Percentiles rank a stretch among this genome's conserved stretches.
phyloP scores from a whole-genome alignment of 768 basidiomycete species.

The Hypholoma sublateritium region DNA sequence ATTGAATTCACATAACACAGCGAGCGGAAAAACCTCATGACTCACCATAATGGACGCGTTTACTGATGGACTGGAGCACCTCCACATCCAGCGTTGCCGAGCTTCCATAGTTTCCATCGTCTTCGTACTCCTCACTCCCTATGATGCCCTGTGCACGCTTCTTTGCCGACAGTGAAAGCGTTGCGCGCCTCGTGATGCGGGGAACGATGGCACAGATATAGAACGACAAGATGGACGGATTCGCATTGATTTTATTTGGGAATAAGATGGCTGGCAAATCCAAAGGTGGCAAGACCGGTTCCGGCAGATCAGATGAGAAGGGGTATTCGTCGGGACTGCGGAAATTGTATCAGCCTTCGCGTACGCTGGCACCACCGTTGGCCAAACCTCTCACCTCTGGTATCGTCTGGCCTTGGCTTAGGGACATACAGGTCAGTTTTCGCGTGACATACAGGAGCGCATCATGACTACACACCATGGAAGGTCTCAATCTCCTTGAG shows the following conservation, averaged over 20 bases:
- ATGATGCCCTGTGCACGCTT: conserved; percentile 68
- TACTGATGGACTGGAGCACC: conserved; percentile 95
- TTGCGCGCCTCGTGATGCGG: conserved; percentile 77
- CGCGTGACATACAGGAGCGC: not conserved
- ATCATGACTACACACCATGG: conserved; percentile 68
- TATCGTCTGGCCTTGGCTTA: conserved; percentile 93
- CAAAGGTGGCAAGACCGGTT: conserved; percentile 75
- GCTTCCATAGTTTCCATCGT: conserved; percentile 98
- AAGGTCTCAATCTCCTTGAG: conserved; percentile 92
- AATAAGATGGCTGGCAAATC: conserved; percentile 76
- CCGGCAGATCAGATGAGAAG: conserved; percentile 81
- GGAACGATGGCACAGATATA: conserved; percentile 90
- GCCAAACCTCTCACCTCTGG: conserved; percentile 63
- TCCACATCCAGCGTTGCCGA: conserved; percentile 94
- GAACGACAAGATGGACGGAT: conserved; percentile 83
- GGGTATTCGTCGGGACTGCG: conserved; percentile 96
- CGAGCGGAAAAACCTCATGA: conserved; percentile 2
- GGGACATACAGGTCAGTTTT: conserved; percentile 8
- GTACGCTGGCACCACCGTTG: not conserved
- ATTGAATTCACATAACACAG: conserved; percentile 1
- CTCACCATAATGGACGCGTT: conserved; percentile 96
- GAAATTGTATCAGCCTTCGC: not conserved
- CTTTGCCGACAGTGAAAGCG: conserved; percentile 58
- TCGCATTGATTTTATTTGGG: conserved; percentile 83
- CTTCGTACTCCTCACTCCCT: conserved; percentile 73